Percentiles rank a stretch among this genome's conserved stretches.
phyloP scores from a whole-genome alignment of 2,329 filamentous ascomycete genomes.

The Sarocladium kiliense region DNA sequence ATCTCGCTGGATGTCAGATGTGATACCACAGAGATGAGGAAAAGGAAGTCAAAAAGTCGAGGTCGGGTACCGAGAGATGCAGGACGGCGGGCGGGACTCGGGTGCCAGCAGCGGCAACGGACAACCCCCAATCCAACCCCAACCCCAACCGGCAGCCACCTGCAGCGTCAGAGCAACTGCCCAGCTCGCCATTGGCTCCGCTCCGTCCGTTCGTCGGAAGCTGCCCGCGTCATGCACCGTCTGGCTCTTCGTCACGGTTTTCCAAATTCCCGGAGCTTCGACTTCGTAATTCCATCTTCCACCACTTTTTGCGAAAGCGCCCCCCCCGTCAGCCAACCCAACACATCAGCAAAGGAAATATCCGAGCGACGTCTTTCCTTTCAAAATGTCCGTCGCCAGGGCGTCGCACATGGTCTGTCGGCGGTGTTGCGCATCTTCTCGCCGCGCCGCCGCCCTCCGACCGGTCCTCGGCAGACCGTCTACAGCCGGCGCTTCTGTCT shows the following conservation, averaged over 20 bases:
- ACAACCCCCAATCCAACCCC: too few relatives aligned
- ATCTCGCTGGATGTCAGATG: too few relatives aligned
- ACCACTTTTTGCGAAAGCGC: too few relatives aligned
- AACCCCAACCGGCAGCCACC: too few relatives aligned
- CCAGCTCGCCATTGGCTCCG: not conserved
- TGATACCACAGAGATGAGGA: too few relatives aligned
- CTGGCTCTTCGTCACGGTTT: not conserved
- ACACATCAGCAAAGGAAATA: too few relatives aligned
- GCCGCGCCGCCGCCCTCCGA: conserved; percentile 8
- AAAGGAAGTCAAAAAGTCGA: too few relatives aligned
- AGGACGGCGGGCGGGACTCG: too few relatives aligned
- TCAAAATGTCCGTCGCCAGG: not conserved
- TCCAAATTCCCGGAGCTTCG: not conserved
- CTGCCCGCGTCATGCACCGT: not conserved
- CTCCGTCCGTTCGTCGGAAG: not conserved
- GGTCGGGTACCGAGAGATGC: too few relatives aligned
- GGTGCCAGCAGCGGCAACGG: too few relatives aligned
- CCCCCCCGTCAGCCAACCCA: not conserved
- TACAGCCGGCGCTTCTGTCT: not conserved
- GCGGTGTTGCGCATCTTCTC: conserved; percentile 5
- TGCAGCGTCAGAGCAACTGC: too few relatives aligned
- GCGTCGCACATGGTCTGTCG: not conserved
- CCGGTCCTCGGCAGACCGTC: not conserved
- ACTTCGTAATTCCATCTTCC: not conserved
- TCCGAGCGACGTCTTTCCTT: not conserved